A percentile compares a stretch with the other conserved stretches of the same genome.
These are phyloP conservation scores for Zygoascus ofunaensis DNA, from an alignment of 805 yeast species.

Conservation along the genomic window DNA sequence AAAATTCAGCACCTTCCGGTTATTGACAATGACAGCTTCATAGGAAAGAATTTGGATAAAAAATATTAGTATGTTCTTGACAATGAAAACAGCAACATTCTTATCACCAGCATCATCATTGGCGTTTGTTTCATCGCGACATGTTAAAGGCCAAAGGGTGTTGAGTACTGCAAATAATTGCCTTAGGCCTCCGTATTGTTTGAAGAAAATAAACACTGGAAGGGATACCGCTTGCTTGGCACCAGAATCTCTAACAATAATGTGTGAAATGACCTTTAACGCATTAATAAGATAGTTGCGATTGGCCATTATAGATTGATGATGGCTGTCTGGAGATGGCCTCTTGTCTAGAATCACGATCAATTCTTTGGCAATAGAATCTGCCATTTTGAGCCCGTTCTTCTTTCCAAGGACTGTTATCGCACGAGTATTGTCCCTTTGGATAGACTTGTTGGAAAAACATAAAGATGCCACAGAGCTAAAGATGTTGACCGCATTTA, in stretches of 20 bases:
- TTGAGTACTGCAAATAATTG: constrained; percentile 17
- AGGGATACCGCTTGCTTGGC: neutral
- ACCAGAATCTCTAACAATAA: constrained; percentile 10
- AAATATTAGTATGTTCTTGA: constrained; percentile 17
- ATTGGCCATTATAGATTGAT: constrained; percentile 4
- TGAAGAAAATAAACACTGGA: constrained; percentile 23
- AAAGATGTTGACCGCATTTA: constrained; percentile 12
- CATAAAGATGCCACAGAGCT: constrained; percentile 15
- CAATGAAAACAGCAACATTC: constrained; percentile 5
- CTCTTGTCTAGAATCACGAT: neutral
- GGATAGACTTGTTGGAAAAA: constrained; percentile 14
- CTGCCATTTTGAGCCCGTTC: constrained; percentile 23
- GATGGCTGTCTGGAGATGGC: neutral
- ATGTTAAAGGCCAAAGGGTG: constrained; percentile 14
- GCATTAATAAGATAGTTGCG: constrained; percentile 12
- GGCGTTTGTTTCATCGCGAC: constrained; percentile 4
- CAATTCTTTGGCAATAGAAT: constrained; percentile 15
- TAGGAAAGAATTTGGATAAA: constrained; percentile 17
- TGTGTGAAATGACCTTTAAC: constrained; percentile 11
- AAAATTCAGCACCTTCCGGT: neutral
- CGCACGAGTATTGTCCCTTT: constrained; percentile 10
- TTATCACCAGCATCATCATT: constrained; percentile 4
- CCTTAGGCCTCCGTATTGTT: constrained; percentile 24
- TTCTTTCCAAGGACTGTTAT: constrained; percentile 4
- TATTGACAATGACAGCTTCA: constrained; percentile 23